Conservation (phyloP, 1,139 yeast species). For the Blastobotrys persicus region DNA sequence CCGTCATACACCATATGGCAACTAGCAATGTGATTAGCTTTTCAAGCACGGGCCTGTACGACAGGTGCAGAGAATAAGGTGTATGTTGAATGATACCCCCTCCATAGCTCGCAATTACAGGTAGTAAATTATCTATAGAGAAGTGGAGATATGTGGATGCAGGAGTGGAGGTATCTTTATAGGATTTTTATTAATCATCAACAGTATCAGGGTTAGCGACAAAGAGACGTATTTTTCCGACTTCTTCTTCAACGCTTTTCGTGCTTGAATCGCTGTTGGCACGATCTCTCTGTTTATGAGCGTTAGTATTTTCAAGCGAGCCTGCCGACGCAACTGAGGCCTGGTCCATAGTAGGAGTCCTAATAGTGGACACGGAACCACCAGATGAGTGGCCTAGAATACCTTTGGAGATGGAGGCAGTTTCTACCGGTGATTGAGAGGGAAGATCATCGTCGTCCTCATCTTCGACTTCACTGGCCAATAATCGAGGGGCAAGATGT, state of each 20-base stretch:
- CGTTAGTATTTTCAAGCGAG: slow-evolving; percentile 9
- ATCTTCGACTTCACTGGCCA: slow-evolving; percentile 78
- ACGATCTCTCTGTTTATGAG: slow-evolving; percentile 17
- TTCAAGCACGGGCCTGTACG: too few relatives aligned
- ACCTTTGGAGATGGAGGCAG: slow-evolving; percentile 11
- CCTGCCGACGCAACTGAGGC: slow-evolving; percentile 9
- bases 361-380: slow-evolving; percentile 3
- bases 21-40: too few relatives aligned
- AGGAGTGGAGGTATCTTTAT: background rate
- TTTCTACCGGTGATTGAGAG: slow-evolving; percentile 12
- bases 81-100: too few relatives aligned
- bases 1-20: too few relatives aligned
- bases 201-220: slow-evolving; percentile 70
- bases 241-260: slow-evolving; percentile 42
- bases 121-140: background rate
- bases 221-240: slow-evolving; percentile 48
- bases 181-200: slow-evolving; percentile 21
- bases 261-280: slow-evolving; percentile 27
- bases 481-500: slow-evolving; percentile 66
- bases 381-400: slow-evolving; percentile 4
- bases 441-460: slow-evolving; percentile 41
- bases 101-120: background rate
- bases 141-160: background rate
- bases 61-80: too few relatives aligned
- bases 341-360: slow-evolving; percentile 8